Evolutionary conservation across 2,329 filamentous ascomycete genomes (phyloP).

Genomic region (Coniochaeta hoffmannii): DNA sequence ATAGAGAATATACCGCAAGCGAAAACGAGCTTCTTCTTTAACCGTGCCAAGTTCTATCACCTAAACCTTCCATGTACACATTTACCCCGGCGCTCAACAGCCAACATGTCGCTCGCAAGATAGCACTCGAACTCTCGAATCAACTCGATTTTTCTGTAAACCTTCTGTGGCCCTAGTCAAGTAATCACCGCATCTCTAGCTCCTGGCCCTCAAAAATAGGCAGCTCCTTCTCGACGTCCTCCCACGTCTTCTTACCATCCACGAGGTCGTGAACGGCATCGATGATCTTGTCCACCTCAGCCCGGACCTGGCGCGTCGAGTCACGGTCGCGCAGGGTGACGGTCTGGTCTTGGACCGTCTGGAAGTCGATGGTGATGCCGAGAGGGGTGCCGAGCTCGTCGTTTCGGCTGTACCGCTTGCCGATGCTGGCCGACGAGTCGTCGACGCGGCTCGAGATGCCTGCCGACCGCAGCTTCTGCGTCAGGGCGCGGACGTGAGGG

Average conservation of each 20-base stretch:
- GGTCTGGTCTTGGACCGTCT: conserved; percentile 80
- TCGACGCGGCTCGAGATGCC: conserved; percentile 82
- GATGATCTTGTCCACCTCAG: conserved; percentile 71
- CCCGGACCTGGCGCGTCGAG: conserved; percentile 83
- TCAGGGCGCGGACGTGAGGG: conserved; percentile 66
- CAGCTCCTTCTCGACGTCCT: conserved; percentile 66
- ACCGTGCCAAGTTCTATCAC: background rate
- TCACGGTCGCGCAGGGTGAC: conserved; percentile 88
- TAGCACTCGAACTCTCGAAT: background rate
- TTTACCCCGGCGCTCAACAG: background rate
- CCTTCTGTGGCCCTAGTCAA: background rate
- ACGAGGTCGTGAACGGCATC: conserved; percentile 56
- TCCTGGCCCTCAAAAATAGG: conserved; percentile 81
- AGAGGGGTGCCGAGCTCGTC: conserved; percentile 94
- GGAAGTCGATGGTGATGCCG: conserved; percentile 92
- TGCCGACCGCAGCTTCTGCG: conserved; percentile 65
- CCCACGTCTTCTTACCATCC: conserved; percentile 48
- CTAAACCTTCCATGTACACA: background rate
- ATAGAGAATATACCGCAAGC: no score
- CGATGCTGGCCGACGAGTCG: conserved; percentile 84
- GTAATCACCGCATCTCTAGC: conserved; percentile 27
- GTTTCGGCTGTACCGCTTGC: conserved; percentile 90
- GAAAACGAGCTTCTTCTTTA: no score
- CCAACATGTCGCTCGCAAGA: background rate
- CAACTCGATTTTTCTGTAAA: background rate